A percentile compares a stretch with the other conserved stretches of the same genome.
Evolutionary conservation across 768 basidiomycete genomes (phyloP).

Genomic region (Lepiota brunneoincarnata): DNA sequence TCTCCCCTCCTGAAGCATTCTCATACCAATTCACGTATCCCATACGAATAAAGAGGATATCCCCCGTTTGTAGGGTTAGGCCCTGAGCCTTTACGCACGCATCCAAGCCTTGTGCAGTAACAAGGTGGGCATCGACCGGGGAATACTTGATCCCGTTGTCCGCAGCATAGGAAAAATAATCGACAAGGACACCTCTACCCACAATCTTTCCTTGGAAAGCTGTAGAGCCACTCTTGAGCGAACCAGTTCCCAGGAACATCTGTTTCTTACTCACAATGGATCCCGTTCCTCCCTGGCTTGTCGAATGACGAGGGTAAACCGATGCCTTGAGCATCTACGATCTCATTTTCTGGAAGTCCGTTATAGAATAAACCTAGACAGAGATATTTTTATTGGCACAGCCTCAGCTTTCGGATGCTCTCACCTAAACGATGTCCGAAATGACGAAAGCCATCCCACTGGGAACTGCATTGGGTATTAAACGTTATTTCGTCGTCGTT

Average conservation of each 20-base stretch:
- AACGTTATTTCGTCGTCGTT: constrained; percentile 21
- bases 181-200: constrained; percentile 23
- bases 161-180: constrained; percentile 20
- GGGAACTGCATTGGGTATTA: constrained; percentile 23
- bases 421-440: neutral
- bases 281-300: constrained; percentile 21
- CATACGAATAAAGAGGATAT: constrained; percentile 24
- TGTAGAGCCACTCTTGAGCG: neutral
- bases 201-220: constrained; percentile 25
- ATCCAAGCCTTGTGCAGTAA: constrained; percentile 19
- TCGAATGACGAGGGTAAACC: constrained; percentile 14
- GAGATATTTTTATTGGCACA: neutral
- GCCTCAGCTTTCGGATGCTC: neutral
- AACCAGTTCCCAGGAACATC: neutral
- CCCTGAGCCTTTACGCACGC: constrained; percentile 20
- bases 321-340: constrained; percentile 15
- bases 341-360: constrained; percentile 16
- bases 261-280: constrained; percentile 16
- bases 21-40: constrained; percentile 22
- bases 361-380: constrained; percentile 22
- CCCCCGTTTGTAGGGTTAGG: constrained; percentile 19
- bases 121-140: constrained; percentile 14
- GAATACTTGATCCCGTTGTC: constrained; percentile 16
- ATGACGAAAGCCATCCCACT: constrained; percentile 23
- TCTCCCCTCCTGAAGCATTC: constrained; percentile 19